Evolutionary conservation across 2,329 filamentous ascomycete species (phyloP).

Genomic region (Phyllosticta citriasiana): DNA sequence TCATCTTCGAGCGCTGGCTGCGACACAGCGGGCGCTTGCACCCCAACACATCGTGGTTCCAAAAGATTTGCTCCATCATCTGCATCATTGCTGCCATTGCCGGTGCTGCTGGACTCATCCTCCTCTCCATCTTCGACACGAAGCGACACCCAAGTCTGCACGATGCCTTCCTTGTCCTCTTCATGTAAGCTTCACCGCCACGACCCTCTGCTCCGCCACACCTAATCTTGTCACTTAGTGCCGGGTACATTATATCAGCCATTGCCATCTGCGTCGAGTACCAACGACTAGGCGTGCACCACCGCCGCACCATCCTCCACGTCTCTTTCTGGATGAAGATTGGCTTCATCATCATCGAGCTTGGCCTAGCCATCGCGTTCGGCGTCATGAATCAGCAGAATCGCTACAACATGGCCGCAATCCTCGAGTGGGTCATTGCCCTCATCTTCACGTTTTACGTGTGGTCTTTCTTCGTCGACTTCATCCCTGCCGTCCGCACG

Average conservation of each 20-base stretch:
- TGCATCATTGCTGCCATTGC: conserved; percentile 59
- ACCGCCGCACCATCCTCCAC: conserved; percentile 66
- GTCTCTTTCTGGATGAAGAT: conserved; percentile 83
- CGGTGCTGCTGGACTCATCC: conserved; percentile 71
- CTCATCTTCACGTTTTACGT: conserved; percentile 84
- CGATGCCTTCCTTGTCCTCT: conserved; percentile 66
- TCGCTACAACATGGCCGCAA: conserved; percentile 56
- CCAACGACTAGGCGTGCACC: conserved; percentile 70
- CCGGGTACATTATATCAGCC: conserved; percentile 73
- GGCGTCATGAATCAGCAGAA: conserved; percentile 43
- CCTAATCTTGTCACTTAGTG: conserved; percentile 20
- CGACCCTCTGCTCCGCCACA: background rate
- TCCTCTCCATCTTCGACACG: conserved; percentile 80
- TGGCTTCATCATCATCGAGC: conserved; percentile 69
- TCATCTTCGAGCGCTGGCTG: conserved; percentile 74
- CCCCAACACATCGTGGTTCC: conserved; percentile 55
- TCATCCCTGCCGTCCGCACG: conserved; percentile 65
- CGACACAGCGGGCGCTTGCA: conserved; percentile 71
- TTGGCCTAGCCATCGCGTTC: conserved; percentile 65
- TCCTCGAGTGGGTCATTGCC: conserved; percentile 71
- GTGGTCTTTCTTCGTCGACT: conserved; percentile 76
- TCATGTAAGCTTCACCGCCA: conserved; percentile 48
- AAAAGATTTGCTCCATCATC: conserved; percentile 53
- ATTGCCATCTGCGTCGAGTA: conserved; percentile 88
- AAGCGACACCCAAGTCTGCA: conserved; percentile 57